Percentiles rank a stretch among this genome's conserved stretches.
Conservation (phyloP, 768 basidiomycete genomes). For the Suillus paluster region DNA sequence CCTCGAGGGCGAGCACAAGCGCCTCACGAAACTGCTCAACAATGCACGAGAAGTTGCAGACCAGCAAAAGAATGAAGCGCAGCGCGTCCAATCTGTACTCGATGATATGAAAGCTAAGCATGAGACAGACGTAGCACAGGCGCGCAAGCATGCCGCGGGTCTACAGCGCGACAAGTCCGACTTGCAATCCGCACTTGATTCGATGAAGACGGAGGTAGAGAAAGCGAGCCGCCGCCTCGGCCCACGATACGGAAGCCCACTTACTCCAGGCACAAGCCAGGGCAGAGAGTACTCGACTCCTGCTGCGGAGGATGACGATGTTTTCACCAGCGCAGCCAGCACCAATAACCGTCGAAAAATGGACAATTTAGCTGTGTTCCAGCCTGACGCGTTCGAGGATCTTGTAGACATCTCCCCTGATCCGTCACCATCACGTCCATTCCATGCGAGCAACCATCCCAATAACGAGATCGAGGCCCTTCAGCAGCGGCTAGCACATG, state of each 20-base stretch:
- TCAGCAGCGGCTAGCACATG: slow-evolving; percentile 82
- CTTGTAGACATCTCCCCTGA: slow-evolving; percentile 61
- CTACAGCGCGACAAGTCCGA: slow-evolving; percentile 93
- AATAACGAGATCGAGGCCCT: slow-evolving; percentile 82
- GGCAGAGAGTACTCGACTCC: slow-evolving; percentile 60
- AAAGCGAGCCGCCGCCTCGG: slow-evolving; percentile 62
- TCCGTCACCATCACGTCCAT: slow-evolving; percentile 60
- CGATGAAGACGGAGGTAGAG: slow-evolving; percentile 70
- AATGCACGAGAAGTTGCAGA: slow-evolving; percentile 77
- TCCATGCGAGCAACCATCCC: slow-evolving; percentile 75
- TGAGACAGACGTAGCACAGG: slow-evolving; percentile 93
- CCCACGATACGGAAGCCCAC: slow-evolving; percentile 70
- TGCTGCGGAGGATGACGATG: slow-evolving; percentile 59
- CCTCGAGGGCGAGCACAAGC: slow-evolving; percentile 82
- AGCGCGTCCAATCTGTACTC: slow-evolving; percentile 63
- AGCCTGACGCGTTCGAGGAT: slow-evolving; percentile 51
- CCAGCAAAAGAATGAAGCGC: slow-evolving; percentile 84
- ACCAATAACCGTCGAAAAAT: slow-evolving; percentile 65
- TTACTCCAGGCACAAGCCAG: slow-evolving; percentile 63
- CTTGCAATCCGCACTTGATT: slow-evolving; percentile 79
- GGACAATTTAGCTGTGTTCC: slow-evolving; percentile 53
- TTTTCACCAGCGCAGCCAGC: slow-evolving; percentile 66
- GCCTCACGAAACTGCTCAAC: slow-evolving; percentile 75
- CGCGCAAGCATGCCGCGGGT: slow-evolving; percentile 84
- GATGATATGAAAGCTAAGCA: slow-evolving; percentile 88